These are phyloP conservation scores for Kodamaea arcana DNA, from an alignment of 1,139 yeast genomes.

Conservation along the genomic window DNA sequence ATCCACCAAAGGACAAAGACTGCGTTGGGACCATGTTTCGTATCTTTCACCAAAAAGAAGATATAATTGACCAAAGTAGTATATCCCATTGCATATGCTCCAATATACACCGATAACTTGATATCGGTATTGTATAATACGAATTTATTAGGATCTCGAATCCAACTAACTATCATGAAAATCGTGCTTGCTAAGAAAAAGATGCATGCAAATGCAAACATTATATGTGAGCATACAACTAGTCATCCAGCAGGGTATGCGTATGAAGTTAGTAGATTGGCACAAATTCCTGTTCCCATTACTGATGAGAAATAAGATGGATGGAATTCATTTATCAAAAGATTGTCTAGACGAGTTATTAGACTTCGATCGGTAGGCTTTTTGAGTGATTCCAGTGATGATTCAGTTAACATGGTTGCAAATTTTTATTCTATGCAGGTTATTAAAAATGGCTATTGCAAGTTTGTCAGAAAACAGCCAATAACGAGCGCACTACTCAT, in stretches of 20 bases:
- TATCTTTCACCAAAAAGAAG: conserved; percentile 30
- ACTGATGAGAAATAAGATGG: conserved; percentile 66
- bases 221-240: conserved; percentile 49
- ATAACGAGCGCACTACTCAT: too few species aligned
- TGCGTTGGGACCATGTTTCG: conserved; percentile 33
- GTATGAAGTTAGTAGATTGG: conserved; percentile 55
- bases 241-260: conserved; percentile 68
- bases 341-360: neutral
- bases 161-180: conserved; percentile 34
- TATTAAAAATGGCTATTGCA: too few species aligned
- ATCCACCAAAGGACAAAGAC: conserved; percentile 70
- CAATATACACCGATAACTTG: conserved; percentile 57
- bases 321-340: conserved; percentile 30
- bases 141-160: conserved; percentile 31
- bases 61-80: conserved; percentile 60
- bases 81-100: conserved; percentile 79
- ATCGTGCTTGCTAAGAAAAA: conserved; percentile 40
- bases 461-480: too few species aligned
- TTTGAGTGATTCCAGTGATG: neutral
- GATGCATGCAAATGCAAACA: conserved; percentile 50
- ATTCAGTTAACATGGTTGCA: neutral
- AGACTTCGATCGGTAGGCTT: neutral
- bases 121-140: conserved; percentile 40
- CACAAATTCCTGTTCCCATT: conserved; percentile 81
- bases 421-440: too few species aligned